These are phyloP conservation scores for Plectranthus barbatus DNA, from an alignment of 257 asterid genomes.

Conservation along the genomic window DNA sequence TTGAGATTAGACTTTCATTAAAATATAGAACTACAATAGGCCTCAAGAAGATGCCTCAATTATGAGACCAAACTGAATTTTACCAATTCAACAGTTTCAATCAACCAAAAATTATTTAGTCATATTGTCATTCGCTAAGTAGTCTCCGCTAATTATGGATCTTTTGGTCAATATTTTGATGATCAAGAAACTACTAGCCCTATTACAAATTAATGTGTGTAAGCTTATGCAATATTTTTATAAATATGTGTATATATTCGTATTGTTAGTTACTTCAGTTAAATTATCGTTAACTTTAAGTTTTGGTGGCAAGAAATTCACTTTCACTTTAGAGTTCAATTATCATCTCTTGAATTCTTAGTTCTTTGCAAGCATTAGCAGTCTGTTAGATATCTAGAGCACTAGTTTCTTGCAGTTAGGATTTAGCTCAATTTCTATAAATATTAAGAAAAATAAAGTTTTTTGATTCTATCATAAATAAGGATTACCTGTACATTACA, in stretches of 20 bases:
- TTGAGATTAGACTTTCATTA: too few relatives aligned
- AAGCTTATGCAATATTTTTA: neutral
- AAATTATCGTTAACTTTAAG: too few relatives aligned
- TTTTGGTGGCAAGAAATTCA: neutral
- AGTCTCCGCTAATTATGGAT: neutral
- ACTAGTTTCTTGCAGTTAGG: too few relatives aligned
- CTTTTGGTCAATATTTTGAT: neutral
- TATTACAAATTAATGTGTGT: neutral
- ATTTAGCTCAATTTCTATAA: too few relatives aligned
- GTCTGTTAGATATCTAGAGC: too few relatives aligned
- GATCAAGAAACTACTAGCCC: neutral
- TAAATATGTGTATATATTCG: neutral
- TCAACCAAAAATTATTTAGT: too few relatives aligned
- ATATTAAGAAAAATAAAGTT: too few relatives aligned
- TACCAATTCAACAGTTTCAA: too few relatives aligned
- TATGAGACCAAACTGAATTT: too few relatives aligned
- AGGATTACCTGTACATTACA: conserved; percentile 68
- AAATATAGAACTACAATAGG: too few relatives aligned
- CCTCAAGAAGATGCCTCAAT: too few relatives aligned
- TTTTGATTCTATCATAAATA: neutral
- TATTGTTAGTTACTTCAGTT: neutral
- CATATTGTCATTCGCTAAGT: neutral
- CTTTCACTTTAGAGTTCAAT: neutral
- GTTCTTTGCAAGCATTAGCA: neutral
- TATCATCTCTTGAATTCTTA: neutral